Percentiles rank a stretch among this genome's conserved stretches.
Conservation (phyloP, 2,329 filamentous ascomycete genomes). For the Penicillium sp. region DNA sequence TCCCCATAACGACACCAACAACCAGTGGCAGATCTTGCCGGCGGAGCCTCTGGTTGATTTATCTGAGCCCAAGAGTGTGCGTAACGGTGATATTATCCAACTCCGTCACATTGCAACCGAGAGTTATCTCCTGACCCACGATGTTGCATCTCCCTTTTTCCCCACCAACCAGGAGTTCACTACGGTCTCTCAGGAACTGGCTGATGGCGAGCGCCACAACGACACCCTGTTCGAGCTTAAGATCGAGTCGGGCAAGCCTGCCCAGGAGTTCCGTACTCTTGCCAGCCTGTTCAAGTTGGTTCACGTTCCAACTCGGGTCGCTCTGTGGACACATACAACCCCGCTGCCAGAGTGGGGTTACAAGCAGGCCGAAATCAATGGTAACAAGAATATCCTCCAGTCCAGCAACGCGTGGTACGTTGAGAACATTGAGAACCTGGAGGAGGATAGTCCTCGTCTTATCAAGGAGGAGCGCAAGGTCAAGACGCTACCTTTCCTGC, state of each 20-base stretch:
- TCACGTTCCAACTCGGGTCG: slow-evolving; percentile 90
- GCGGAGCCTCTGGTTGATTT: slow-evolving; percentile 52
- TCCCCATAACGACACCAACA: slow-evolving; percentile 97
- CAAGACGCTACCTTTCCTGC: slow-evolving; percentile 81
- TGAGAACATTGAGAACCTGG: slow-evolving; percentile 82
- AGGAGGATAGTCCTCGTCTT: slow-evolving; percentile 68
- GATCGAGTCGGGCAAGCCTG: slow-evolving; percentile 78
- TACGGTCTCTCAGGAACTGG: slow-evolving; percentile 70
- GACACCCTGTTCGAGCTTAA: slow-evolving; percentile 92
- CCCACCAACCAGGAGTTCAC: slow-evolving; percentile 99
- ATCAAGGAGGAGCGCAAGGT: slow-evolving; percentile 73
- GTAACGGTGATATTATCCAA: slow-evolving; percentile 80
- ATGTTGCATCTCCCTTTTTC: slow-evolving; percentile 93
- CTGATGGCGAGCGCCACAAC: slow-evolving; percentile 70
- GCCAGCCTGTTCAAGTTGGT: slow-evolving; percentile 94
- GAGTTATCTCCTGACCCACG: slow-evolving; percentile 83
- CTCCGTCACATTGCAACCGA: slow-evolving; percentile 85
- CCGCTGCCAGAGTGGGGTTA: slow-evolving; percentile 96
- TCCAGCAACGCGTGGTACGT: slow-evolving; percentile 93
- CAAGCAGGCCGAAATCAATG: slow-evolving; percentile 98
- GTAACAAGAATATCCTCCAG: slow-evolving; percentile 90
- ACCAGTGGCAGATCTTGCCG: slow-evolving; percentile 93
- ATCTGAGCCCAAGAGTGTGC: slow-evolving; percentile 63
- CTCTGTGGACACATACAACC: slow-evolving; percentile 97
- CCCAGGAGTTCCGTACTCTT: slow-evolving; percentile 84